Evolutionary conservation across 768 basidiomycete genomes (phyloP).

Genomic region (Cystobasidiopsis lactophilus): DNA sequence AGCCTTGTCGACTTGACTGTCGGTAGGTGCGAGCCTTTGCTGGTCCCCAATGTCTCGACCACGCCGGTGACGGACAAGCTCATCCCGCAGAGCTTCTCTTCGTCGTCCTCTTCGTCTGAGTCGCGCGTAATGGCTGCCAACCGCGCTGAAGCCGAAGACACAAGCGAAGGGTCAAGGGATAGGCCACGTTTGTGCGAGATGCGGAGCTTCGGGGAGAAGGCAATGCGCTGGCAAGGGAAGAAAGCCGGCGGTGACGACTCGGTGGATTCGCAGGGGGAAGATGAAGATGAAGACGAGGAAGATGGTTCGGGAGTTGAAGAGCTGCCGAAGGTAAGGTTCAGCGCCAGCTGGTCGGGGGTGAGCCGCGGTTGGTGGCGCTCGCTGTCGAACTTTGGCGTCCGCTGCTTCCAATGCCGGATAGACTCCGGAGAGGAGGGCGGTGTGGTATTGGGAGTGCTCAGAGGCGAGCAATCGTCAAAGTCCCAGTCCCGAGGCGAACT

Average conservation of each 20-base stretch:
- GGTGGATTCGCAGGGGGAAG: no score
- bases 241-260: conserved; percentile 17
- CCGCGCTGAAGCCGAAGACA: background rate
- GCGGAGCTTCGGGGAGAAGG: conserved; percentile 18
- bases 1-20: conserved; percentile 18
- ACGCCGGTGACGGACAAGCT: conserved; percentile 20
- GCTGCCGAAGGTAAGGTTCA: no score
- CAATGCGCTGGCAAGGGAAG: conserved; percentile 20
- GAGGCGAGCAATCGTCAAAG: no score
- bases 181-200: background rate
- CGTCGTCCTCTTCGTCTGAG: background rate
- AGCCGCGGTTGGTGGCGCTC: no score
- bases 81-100: conserved; percentile 15
- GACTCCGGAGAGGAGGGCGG: no score
- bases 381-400: no score
- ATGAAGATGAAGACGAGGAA: no score
- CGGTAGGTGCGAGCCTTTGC: background rate
- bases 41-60: conserved; percentile 15
- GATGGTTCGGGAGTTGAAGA: no score
- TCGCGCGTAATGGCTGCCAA: background rate
- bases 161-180: background rate
- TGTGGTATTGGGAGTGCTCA: no score
- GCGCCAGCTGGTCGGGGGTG: no score
- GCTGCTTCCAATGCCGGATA: no score
- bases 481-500: no score